These are phyloP conservation scores for Mycena sanguinolenta DNA, from an alignment of 768 basidiomycete genomes.

Conservation along the genomic window DNA sequence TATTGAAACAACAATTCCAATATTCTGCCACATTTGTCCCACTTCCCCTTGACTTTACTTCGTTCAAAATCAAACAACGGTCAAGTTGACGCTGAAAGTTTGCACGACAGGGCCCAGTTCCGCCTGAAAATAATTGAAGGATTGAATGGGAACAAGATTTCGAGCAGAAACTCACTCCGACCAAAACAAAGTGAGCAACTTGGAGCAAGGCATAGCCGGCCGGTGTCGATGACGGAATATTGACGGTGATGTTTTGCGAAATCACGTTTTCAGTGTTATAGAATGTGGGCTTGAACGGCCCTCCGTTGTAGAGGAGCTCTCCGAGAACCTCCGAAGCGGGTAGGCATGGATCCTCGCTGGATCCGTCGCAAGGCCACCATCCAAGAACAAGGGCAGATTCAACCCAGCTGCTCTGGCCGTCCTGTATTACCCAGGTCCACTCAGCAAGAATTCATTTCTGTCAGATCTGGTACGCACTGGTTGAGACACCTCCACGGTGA, in stretches of 20 bases:
- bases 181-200: constrained; percentile 47
- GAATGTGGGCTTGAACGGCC: constrained; percentile 46
- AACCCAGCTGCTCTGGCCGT: constrained; percentile 38
- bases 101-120: constrained; percentile 27
- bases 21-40: too few species aligned
- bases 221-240: constrained; percentile 42
- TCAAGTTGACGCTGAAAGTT: constrained; percentile 16
- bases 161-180: constrained; percentile 48
- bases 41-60: too few species aligned
- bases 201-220: constrained; percentile 45
- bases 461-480: constrained; percentile 53
- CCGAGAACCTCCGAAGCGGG: constrained; percentile 46
- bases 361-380: constrained; percentile 39
- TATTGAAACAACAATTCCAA: too few species aligned
- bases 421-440: background rate
- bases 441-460: background rate
- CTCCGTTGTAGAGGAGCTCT: constrained; percentile 53
- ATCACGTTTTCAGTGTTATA: constrained; percentile 41
- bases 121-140: constrained; percentile 1
- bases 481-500: constrained; percentile 62
- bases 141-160: background rate
- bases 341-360: constrained; percentile 33
- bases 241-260: constrained; percentile 55
- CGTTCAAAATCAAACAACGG: constrained; percentile 9
- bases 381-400: constrained; percentile 53